These are phyloP conservation scores for Hymenoscyphus fructigenus DNA, from an alignment of 2,329 filamentous ascomycete species.

Conservation along the genomic window DNA sequence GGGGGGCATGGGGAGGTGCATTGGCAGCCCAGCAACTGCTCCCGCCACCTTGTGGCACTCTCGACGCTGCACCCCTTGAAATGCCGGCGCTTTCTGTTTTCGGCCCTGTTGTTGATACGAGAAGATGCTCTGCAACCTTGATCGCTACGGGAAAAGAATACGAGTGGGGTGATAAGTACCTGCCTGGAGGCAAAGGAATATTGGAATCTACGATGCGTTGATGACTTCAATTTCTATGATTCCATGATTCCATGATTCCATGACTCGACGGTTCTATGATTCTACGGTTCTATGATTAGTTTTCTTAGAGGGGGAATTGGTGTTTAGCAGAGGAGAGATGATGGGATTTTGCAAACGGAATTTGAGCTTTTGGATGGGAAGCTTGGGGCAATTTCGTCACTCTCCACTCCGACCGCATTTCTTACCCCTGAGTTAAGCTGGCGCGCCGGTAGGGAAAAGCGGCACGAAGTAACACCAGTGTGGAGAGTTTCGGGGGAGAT, in stretches of 20 bases:
- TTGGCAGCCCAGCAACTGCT: neutral
- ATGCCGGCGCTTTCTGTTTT: neutral
- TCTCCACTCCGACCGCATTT: neutral
- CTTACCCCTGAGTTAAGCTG: neutral
- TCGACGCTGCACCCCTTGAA: neutral
- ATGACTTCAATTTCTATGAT: neutral
- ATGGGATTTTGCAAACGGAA: neutral
- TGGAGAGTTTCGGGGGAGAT: too few species aligned
- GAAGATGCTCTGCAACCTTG: neutral
- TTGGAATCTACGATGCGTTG: neutral
- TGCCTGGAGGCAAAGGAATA: neutral
- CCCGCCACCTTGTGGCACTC: constrained; percentile 4
- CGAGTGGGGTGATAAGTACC: neutral
- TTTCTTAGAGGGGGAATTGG: neutral
- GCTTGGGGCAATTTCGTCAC: constrained; percentile 1
- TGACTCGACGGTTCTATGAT: too few species aligned
- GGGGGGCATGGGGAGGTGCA: neutral
- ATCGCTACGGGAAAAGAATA: neutral
- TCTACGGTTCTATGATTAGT: too few species aligned
- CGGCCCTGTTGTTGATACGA: constrained; percentile 5
- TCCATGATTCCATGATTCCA: too few species aligned
- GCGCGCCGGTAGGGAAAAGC: neutral
- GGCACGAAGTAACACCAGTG: too few species aligned
- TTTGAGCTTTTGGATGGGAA: neutral
- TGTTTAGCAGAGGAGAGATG: neutral